Base-by-base conservation (phyloP, 2,329 filamentous ascomycete genomes). In the Diaporthe aspalathi region DNA sequence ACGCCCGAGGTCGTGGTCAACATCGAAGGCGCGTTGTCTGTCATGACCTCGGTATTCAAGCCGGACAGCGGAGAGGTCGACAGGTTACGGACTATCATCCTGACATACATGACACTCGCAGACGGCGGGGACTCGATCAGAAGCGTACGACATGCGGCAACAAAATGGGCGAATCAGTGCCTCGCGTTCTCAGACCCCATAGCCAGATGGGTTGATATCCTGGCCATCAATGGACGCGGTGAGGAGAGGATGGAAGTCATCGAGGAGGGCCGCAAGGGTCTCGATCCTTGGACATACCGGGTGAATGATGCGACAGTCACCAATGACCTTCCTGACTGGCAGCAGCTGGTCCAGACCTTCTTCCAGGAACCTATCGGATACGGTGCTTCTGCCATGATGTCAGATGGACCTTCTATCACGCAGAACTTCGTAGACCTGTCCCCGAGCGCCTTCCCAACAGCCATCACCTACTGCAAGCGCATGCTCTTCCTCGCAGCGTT, bases 151-250 rank as follows among this genome's bases (percentile, higher is more conserved):
- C 96, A 95, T 81, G 92, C 94, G 24, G 92, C 92, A 29, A 91
- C 96, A 9, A 93, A 96, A 71, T 98, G 95, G 86, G 94, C 94
- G 14, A 98, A 98, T 78, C 89, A 93, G 65, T 97, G 94, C 77
- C 84, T 99, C 6, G 89, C 92, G 0, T 98, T 94, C 76, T 87
- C 87, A 24, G 94, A 97, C 77, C 86, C 94, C 12, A 85, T 92
- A 47, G 96, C 90, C 32, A 89, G 96, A 62, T 98, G 94, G 93
- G 93, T 98, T 57, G 90, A 98, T 79, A 88, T 98, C 20, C 86
- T 98, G 63, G 95, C 95, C 9, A 84, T 96, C 11, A 90, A 89
- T 20, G 91, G 91, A 16, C 86, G 87, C 3, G 81, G 83, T 3
- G 88, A 90, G 65, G 92, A 95, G 78, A 89, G 93, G 56, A 92